A percentile compares a stretch with the other conserved stretches of the same genome.
Evolutionary conservation across 2,329 filamentous ascomycete genomes (phyloP).

Genomic region (Intubia oerlemansii): DNA sequence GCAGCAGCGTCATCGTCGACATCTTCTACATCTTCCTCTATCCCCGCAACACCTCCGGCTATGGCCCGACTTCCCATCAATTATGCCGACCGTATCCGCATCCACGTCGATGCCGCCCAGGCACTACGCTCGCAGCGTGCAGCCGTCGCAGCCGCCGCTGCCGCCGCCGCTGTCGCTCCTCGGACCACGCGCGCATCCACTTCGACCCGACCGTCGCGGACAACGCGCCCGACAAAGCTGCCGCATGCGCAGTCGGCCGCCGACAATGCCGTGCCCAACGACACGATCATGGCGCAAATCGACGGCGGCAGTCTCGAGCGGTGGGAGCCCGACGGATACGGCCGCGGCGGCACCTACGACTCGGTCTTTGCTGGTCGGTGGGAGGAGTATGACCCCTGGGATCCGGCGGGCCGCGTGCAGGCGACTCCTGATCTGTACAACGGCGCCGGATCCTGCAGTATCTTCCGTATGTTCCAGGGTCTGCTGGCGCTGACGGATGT

Average conservation of each 20-base stretch:
- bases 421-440: slow-evolving; percentile 35
- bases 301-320: slow-evolving; percentile 52
- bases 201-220: too few relatives aligned
- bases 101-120: slow-evolving; percentile 30
- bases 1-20: slow-evolving; percentile 12
- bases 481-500: slow-evolving; percentile 31
- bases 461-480: slow-evolving; percentile 38
- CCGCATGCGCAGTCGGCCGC: slow-evolving; percentile 13
- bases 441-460: slow-evolving; percentile 32
- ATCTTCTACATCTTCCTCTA: too few relatives aligned
- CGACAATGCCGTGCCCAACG: slow-evolving; percentile 12
- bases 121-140: too few relatives aligned
- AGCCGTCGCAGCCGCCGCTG: slow-evolving; percentile 9
- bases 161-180: too few relatives aligned
- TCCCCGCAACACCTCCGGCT: too few relatives aligned
- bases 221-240: too few relatives aligned
- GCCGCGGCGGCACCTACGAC: slow-evolving; percentile 32
- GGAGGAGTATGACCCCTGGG: slow-evolving; percentile 35
- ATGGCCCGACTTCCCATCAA: slow-evolving; percentile 41
- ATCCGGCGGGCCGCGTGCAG: slow-evolving; percentile 27
- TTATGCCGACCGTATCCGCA: slow-evolving; percentile 48
- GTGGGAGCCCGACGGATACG: slow-evolving; percentile 49
- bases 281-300: slow-evolving; percentile 39
- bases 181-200: too few relatives aligned
- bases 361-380: slow-evolving; percentile 30